These are phyloP conservation scores for Trypanosoma cruzi DNA, from an alignment of 208 protist genomes.

Conservation along the genomic window DNA sequence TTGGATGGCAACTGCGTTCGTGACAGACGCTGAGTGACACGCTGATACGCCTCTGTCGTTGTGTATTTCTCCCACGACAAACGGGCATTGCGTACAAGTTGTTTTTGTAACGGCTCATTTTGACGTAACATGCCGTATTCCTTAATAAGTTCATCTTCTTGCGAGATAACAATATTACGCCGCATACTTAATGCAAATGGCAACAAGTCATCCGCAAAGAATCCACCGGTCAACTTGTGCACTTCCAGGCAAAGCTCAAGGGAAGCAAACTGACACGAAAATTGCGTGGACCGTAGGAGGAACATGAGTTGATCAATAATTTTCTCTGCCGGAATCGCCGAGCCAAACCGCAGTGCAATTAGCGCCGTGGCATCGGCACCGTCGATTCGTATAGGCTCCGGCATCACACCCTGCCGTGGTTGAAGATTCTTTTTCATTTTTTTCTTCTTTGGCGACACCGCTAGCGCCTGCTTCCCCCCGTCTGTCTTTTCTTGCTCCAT, in stretches of 20 bases:
- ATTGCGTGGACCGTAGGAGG: constrained; percentile 47
- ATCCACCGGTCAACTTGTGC: constrained; percentile 54
- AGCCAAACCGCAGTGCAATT: constrained; percentile 46
- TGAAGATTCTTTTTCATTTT: neutral
- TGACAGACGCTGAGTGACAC: constrained; percentile 31
- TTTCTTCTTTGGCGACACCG: neutral
- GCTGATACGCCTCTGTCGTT: constrained; percentile 38
- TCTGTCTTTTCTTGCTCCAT: neutral
- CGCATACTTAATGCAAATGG: constrained; percentile 54
- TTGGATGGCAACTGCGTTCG: constrained; percentile 41
- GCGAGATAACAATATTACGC: constrained; percentile 19
- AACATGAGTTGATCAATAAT: constrained; percentile 49
- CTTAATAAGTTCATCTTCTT: constrained; percentile 16
- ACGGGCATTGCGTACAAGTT: constrained; percentile 45
- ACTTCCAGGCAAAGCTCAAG: constrained; percentile 39
- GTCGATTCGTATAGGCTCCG: constrained; percentile 11
- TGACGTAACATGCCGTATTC: constrained; percentile 42
- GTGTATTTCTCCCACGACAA: constrained; percentile 42
- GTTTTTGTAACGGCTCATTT: constrained; percentile 42
- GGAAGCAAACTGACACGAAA: constrained; percentile 32
- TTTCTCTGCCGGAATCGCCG: constrained; percentile 49
- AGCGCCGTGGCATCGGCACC: neutral
- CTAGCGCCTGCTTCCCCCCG: neutral
- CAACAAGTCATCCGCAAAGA: constrained; percentile 55
- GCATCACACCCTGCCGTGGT: neutral